Evolutionary conservation across 345 rosid genomes (phyloP).

Genomic region (Eucalyptus sp.): DNA sequence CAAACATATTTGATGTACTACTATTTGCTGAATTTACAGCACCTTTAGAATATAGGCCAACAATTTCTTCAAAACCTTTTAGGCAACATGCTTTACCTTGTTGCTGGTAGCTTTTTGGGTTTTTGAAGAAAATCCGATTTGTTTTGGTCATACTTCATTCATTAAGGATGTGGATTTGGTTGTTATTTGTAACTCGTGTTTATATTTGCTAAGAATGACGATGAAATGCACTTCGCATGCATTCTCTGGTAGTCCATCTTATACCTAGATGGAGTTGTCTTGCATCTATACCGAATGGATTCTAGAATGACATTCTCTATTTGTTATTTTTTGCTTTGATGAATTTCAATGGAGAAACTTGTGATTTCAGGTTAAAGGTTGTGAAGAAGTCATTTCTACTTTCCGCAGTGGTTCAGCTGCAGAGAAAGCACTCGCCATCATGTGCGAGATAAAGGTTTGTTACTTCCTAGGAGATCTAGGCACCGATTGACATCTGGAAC

Average conservation of each 20-base stretch:
- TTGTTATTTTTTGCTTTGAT: not conserved
- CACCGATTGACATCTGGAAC: conserved; percentile 99
- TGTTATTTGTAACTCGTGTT: not conserved
- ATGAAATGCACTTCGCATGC: too few species aligned
- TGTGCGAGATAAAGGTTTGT: conserved; percentile 80
- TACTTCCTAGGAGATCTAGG: conserved; percentile 86
- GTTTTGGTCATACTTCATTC: not conserved
- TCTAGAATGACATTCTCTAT: not conserved
- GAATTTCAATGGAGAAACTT: not conserved
- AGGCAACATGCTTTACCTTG: not conserved
- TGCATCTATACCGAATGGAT: not conserved
- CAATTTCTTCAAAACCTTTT: not conserved
- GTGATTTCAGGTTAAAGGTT: conserved; percentile 57
- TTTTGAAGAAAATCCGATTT: not conserved
- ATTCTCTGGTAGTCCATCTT: not conserved
- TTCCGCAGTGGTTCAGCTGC: conserved; percentile 96
- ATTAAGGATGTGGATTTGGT: not conserved
- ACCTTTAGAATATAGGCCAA: not conserved
- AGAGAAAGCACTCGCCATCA: conserved; percentile 18
- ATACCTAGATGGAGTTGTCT: not conserved
- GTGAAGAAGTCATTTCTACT: conserved; percentile 60
- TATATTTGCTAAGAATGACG: not conserved
- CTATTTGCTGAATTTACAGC: not conserved
- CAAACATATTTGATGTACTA: not conserved
- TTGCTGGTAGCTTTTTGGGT: not conserved